Base-by-base conservation (phyloP, 768 basidiomycete genomes). In the Obba rivulosa region DNA sequence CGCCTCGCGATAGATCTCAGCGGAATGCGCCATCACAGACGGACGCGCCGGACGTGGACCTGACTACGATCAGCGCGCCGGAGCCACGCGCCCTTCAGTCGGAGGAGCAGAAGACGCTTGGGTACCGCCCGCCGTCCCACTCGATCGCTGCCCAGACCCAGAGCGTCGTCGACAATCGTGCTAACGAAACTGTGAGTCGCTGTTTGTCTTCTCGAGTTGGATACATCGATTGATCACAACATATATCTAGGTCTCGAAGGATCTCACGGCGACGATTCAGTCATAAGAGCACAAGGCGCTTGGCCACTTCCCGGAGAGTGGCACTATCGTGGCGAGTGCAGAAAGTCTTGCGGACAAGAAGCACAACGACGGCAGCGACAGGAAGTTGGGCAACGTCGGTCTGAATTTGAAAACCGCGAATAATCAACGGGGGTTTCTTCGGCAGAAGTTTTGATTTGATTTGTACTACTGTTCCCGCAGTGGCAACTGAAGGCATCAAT, bases 101-200 rank as follows among this genome's bases (percentile, higher is more conserved):
- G 17, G 60, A 60, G 34, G 60, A 63, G 51, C 58, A 62, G 36
- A 58, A 57, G 57, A 45, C 46, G 17, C 55, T 62, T 14, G 58
- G 55, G 2, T 54, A 58, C 50, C 54, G 58, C 5, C 63, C 60
- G 2, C 56, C 60, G 4, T 28, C 54, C 0, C 57, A 54, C 13
- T 57, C 57, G 8, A 46, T 61, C 13, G 56, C 62, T 8, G 59
- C 58, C 3, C 43, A 54, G 41, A 61, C 57, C 13, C 63, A 64
- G 50, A 55, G 54, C 44, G 50, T 45, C 39, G 50, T 51, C 5
- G 51, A 59, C 48, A 43, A 36, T 13, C 50, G 53, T 22, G 48
- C 53, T 13, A 35, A 53, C 9, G 54, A 48, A 20, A 41, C 50
- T 3, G 55, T 49, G 47, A 34, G 56, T 49, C 45, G 38, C 3